Evolutionary conservation across 1,284 basidiomycete genomes (phyloP), one percentile per base, ranked within the genome.

Genomic region (Cerrena zonata): DNA sequence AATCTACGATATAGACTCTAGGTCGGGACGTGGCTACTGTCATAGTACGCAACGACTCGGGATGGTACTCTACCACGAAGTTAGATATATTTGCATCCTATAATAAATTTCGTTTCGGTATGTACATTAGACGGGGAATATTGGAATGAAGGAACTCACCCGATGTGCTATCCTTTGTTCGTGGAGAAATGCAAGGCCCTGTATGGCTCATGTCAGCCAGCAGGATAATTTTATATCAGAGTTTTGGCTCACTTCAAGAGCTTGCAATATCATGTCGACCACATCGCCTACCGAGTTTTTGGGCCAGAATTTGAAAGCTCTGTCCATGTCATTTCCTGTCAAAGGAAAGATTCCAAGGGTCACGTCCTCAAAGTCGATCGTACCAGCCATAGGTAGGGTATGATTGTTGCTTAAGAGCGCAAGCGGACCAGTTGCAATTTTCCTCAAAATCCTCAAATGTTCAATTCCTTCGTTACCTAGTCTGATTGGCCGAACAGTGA

Each of bases 1-100:
- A 64, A 52, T 66, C 64, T 19, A 61, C 64, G 7, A 65, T 47
- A 46, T 61, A 65, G 1, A 65, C 59, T 2, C 64, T 58, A 13
- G 64, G 63, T 19, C 61, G 54, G 10, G 53, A 53, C 3, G 44
- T 37, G 1, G 62, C 49, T 7, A 58, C 51, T 10, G 38, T 53
- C 44, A 44, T 55, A 15, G 49, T 53, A 2, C 27, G 13, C 22
- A 64, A 24, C 3, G 65, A 65, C 42, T 64, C 58, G 1, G 64
- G 62, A 13, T 62, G 59, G 59, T 59, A 64, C 48, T 65, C 54
- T 4, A 64, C 46, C 5, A 66, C 39, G 47, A 65, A 64, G 45
- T 65, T 65, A 50, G 60, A 57, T 3, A 41, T 43, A 47, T 63
- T 63, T 10, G 63, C 59, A 51, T 66, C 64, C 61, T 63, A 46